These are phyloP conservation scores for Metarhizium brunneum DNA, from an alignment of 2,329 filamentous ascomycete genomes.

Conservation along the genomic window DNA sequence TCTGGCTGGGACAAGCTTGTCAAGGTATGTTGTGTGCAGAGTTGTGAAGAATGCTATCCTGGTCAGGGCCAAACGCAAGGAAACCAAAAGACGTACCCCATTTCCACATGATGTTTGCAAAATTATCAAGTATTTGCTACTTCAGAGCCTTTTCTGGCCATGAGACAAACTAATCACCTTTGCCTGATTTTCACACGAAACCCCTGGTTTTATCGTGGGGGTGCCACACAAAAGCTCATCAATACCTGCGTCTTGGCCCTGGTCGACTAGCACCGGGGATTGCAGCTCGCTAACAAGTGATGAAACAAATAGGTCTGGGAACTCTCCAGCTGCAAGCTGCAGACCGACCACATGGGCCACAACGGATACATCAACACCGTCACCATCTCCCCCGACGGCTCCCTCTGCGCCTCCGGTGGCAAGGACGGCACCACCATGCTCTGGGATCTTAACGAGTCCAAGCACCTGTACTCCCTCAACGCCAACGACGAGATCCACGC, in stretches of 20 bases:
- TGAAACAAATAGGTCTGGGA: slow-evolving; percentile 91
- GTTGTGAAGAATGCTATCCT: not conserved
- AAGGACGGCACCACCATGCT: slow-evolving; percentile 99
- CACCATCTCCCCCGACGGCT: slow-evolving; percentile 98
- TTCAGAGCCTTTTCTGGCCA: slow-evolving; percentile 90
- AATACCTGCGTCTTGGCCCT: slow-evolving; percentile 7
- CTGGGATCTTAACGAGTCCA: slow-evolving; percentile 99
- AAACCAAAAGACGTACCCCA: not conserved
- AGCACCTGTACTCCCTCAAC: slow-evolving; percentile 99
- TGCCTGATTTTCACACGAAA: slow-evolving; percentile 55
- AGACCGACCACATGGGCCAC: slow-evolving; percentile 99
- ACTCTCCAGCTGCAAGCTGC: slow-evolving; percentile 97
- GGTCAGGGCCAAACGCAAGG: slow-evolving; percentile 1
- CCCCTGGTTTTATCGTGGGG: not conserved
- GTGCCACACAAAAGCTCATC: slow-evolving; percentile 1
- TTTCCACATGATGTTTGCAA: slow-evolving; percentile 78
- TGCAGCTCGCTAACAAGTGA: slow-evolving; percentile 4
- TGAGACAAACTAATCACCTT: slow-evolving; percentile 95
- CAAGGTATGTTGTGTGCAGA: slow-evolving; percentile 64
- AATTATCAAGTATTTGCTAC: slow-evolving; percentile 98
- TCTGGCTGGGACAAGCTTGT: slow-evolving; percentile 99
- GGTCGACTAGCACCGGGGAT: not conserved
- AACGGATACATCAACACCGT: slow-evolving; percentile 99
- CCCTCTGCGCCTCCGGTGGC: slow-evolving; percentile 96
- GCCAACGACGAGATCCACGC: slow-evolving; percentile 99